Base-by-base conservation (phyloP, 768 basidiomycete species). In the Boletus bicolor region DNA sequence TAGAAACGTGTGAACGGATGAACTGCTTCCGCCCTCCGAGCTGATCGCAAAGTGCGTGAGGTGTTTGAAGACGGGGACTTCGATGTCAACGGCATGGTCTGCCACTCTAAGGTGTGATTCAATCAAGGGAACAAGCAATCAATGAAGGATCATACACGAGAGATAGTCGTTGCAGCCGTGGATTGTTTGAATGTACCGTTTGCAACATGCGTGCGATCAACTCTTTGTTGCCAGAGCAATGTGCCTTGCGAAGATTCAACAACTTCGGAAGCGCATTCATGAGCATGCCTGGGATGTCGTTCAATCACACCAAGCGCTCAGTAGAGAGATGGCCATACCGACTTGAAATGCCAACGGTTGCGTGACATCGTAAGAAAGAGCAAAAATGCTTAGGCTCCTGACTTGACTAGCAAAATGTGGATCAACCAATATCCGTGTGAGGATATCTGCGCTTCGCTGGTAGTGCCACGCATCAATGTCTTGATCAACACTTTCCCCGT, bases 391-490 rank as follows among this genome's bases (percentile, higher is more conserved):
- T 56, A 89, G 59, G 15, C 81, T 83, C 61, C 76, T 73, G 41
- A 89, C 79, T 21, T 80, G 77, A 47, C 74, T 72, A 0, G 86
- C 84, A 57, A 88, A 89, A 5, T 73, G 65, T 0, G 76, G 63
- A 62, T 89, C 85, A 14, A 81, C 76, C 45, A 88, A 82, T 53
- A 89, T 79, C 35, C 83, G 76, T 0, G 84, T 85, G 37, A 90
- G 75, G 53, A 89, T 85, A 59, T 88, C 87, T 4, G 86, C 87
- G 57, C 80, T 87, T 17, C 85, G 80, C 56, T 82, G 84, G 30
- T 66, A 49, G 65, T 84, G 81, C 60, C 79, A 75, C 15, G 71
- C 73, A 46, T 84, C 79, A 7, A 76, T 71, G 37, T 79, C 74
- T 48, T 67, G 65, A 11, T 60, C 64, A 1, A 28, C 28, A 26